phyloP scores from a whole-genome alignment of 371 early-diverging fungal genomes.

The Rhizopus delemar region DNA sequence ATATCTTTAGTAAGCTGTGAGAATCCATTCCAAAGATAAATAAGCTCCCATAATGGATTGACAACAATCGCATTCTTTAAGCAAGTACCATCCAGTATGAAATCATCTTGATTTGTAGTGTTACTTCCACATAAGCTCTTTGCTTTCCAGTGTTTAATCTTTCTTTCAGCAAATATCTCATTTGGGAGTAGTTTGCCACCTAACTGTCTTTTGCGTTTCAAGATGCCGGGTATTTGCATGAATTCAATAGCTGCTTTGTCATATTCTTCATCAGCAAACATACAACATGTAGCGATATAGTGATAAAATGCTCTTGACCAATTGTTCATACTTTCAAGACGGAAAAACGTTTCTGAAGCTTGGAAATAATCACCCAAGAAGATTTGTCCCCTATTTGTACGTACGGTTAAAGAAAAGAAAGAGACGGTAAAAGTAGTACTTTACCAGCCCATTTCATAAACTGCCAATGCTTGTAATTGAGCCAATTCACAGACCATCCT shows the following conservation, averaged over 20 bases:
- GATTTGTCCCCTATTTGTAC: conserved; percentile 42
- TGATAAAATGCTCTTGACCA: conserved; percentile 58
- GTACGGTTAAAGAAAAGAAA: not conserved
- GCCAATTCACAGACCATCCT: conserved; percentile 24
- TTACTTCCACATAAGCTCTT: conserved; percentile 4
- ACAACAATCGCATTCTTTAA: conserved; percentile 36
- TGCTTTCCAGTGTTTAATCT: conserved; percentile 44
- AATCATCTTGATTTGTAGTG: conserved; percentile 1
- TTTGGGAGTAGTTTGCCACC: conserved; percentile 44
- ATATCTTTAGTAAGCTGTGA: conserved; percentile 34
- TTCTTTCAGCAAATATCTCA: conserved; percentile 49
- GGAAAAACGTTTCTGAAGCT: conserved; percentile 51
- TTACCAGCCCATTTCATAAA: conserved; percentile 57
- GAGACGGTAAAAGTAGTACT: not conserved
- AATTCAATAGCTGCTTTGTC: conserved; percentile 51
- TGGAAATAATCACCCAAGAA: conserved; percentile 56
- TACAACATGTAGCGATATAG: conserved; percentile 55
- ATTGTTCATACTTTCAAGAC: conserved; percentile 51
- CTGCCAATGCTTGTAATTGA: conserved; percentile 47
- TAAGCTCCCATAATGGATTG: conserved; percentile 51
- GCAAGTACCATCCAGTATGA: conserved; percentile 27
- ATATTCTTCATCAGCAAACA: conserved; percentile 55
- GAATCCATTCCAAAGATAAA: conserved; percentile 54
- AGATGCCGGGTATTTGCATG: conserved; percentile 39
- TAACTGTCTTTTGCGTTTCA: conserved; percentile 38